phyloP scores from a whole-genome alignment of 768 basidiomycete species.

The Filobasidium wieringae region DNA sequence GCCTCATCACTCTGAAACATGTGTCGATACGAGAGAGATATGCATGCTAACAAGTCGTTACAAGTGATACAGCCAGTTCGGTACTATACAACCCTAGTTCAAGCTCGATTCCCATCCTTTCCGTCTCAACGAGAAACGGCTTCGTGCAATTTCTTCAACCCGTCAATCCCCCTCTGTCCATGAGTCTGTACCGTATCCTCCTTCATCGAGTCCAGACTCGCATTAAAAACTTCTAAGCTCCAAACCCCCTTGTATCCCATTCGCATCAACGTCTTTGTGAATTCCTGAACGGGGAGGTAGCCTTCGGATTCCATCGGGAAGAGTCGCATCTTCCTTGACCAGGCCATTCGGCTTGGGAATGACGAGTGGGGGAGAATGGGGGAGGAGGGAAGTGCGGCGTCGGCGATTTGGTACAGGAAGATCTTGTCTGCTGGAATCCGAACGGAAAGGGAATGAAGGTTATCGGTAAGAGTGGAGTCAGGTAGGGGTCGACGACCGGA shows the following conservation, averaged over 20 bases:
- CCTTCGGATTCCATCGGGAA: conserved; percentile 40
- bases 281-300: conserved; percentile 40
- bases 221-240: conserved; percentile 43
- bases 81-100: too few relatives aligned
- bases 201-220: conserved; percentile 23
- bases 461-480: conserved; percentile 14
- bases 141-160: conserved; percentile 19
- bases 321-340: conserved; percentile 41
- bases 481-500: conserved; percentile 1
- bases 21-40: too few relatives aligned
- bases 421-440: conserved; percentile 40
- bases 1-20: too few relatives aligned
- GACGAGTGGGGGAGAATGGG: conserved; percentile 21
- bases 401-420: conserved; percentile 43
- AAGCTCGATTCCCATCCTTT: too few relatives aligned
- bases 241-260: conserved; percentile 41
- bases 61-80: too few relatives aligned
- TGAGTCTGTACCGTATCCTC: conserved; percentile 26
- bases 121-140: too few relatives aligned
- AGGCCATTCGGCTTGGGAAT: conserved; percentile 37
- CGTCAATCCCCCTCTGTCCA: conserved; percentile 28
- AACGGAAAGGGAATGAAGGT: conserved; percentile 17
- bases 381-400: conserved; percentile 26
- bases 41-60: too few relatives aligned
- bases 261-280: conserved; percentile 34